These are phyloP conservation scores for Boletus rubroflammeus DNA, from an alignment of 768 basidiomycete species.

Conservation along the genomic window DNA sequence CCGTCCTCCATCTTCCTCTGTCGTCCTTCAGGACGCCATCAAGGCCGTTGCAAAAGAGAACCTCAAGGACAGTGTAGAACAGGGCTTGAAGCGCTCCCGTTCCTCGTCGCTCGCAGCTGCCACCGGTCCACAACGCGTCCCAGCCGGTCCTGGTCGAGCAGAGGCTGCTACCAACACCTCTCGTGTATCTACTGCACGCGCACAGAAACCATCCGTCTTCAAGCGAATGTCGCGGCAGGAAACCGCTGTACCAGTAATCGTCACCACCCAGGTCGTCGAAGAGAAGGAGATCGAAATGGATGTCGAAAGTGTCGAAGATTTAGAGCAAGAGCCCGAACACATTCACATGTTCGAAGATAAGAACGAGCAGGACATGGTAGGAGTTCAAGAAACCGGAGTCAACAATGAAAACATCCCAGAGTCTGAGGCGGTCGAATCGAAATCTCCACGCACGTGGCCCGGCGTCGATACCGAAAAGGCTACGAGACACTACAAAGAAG, in stretches of 20 bases:
- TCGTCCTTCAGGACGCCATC: conserved; percentile 31
- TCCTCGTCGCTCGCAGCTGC: conserved; percentile 63
- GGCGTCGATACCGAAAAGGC: conserved; percentile 62
- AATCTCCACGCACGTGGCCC: conserved; percentile 64
- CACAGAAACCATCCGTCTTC: conserved; percentile 33
- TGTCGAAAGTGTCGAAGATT: conserved; percentile 23
- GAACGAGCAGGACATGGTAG: conserved; percentile 65
- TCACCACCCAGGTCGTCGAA: conserved; percentile 39
- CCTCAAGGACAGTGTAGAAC: conserved; percentile 52
- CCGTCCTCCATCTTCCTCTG: neutral
- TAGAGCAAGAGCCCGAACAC: conserved; percentile 40
- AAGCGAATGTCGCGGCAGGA: conserved; percentile 41
- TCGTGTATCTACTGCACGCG: conserved; percentile 30
- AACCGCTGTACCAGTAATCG: conserved; percentile 41
- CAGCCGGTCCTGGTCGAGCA: conserved; percentile 57
- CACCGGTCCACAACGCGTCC: conserved; percentile 63
- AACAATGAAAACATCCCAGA: conserved; percentile 45
- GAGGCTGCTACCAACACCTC: conserved; percentile 41
- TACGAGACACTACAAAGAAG: conserved; percentile 52
- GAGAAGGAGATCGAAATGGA: conserved; percentile 62
- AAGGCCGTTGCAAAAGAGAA: conserved; percentile 55
- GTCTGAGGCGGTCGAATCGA: conserved; percentile 35
- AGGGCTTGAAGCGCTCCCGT: conserved; percentile 54
- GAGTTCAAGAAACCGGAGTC: conserved; percentile 39
- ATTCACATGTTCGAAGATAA: conserved; percentile 42